Evolutionary conservation across 192 early-diverging fungal genomes (phyloP).

Genomic region (Entomortierella lignicola): DNA sequence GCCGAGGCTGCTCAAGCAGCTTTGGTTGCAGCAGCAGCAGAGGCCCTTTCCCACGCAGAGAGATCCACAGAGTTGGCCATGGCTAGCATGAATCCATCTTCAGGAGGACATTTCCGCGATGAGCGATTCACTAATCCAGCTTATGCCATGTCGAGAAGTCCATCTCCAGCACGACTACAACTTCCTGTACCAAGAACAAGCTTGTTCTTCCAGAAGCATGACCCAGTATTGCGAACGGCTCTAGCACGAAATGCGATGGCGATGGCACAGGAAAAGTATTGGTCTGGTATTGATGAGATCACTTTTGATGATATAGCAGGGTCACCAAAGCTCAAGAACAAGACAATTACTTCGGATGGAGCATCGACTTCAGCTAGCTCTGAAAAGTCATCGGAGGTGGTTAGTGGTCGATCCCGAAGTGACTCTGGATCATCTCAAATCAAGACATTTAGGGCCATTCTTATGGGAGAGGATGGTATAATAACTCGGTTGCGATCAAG

Average conservation of each 20-base stretch:
- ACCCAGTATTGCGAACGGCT: conserved; percentile 45
- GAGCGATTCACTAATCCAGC: conserved; percentile 1
- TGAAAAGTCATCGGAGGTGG: neutral
- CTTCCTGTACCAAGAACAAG: conserved; percentile 44
- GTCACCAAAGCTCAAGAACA: conserved; percentile 28
- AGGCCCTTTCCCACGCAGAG: conserved; percentile 7
- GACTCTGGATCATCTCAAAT: conserved; percentile 28
- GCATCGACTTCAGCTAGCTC: conserved; percentile 9
- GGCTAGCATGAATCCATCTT: conserved; percentile 8
- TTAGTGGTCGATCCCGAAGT: conserved; percentile 30
- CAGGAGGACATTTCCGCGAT: neutral
- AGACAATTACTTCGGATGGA: conserved; percentile 2
- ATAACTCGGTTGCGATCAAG: conserved; percentile 30
- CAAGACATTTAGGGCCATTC: conserved; percentile 38
- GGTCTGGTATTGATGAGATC: conserved; percentile 52
- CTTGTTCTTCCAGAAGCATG: conserved; percentile 51
- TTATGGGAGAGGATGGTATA: conserved; percentile 52
- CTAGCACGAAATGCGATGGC: conserved; percentile 45
- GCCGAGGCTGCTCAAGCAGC: conserved; percentile 44
- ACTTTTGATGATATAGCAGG: conserved; percentile 38
- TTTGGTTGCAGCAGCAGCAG: conserved; percentile 27
- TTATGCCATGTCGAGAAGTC: conserved; percentile 25
- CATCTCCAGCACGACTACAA: conserved; percentile 21
- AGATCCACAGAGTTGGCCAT: conserved; percentile 9
- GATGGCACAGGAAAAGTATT: conserved; percentile 47